Evolutionary conservation across 768 basidiomycete species (phyloP), one percentile per base, ranked within the genome.

Genomic region (Tricholoma sp.): DNA sequence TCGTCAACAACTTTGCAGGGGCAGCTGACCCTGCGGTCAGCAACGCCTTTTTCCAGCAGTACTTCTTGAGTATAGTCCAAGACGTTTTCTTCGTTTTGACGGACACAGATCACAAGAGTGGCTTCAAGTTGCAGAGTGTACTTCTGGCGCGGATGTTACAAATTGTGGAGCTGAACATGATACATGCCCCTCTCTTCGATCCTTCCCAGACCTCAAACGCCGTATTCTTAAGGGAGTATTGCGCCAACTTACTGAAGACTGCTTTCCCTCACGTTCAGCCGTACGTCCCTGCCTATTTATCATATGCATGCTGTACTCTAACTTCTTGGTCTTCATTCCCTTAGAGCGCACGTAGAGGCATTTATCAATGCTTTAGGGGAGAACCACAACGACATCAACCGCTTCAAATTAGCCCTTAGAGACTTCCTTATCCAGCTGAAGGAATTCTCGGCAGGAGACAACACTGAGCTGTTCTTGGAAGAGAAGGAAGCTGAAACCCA

Each of bases 371-470:
- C 80, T 51, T 73, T 93, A 53, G 79, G 82, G 54, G 88, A 91
- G 66, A 82, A 82, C 66, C 82, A 91, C 65, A 85, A 77, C 66
- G 90, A 93, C 64, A 83, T 87, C 72, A 89, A 87, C 63, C 84
- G 88, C 61, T 99, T 98, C 86, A 98, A 98, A 75, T 77, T 92
- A 61, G 87, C 89, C 13, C 79, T 98, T 49, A 91, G 96, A 56
- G 97, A 98, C 73, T 99, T 98, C 87, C 84, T 99, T 55, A 93
- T 99, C 63, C 91, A 94, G 63, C 84, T 99, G 59, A 97, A 97
- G 69, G 97, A 98, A 72, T 98, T 97, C 76, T 94, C 93, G 3
- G 70, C 72, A 6, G 91, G 88, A 5, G 94, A 97, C 66, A 95
- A 96, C 61, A 76, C 94, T 8, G 97, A 98, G 61, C 77, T 98